These are phyloP conservation scores for Salix exigua DNA, from an alignment of 345 rosid genomes.

Conservation along the genomic window DNA sequence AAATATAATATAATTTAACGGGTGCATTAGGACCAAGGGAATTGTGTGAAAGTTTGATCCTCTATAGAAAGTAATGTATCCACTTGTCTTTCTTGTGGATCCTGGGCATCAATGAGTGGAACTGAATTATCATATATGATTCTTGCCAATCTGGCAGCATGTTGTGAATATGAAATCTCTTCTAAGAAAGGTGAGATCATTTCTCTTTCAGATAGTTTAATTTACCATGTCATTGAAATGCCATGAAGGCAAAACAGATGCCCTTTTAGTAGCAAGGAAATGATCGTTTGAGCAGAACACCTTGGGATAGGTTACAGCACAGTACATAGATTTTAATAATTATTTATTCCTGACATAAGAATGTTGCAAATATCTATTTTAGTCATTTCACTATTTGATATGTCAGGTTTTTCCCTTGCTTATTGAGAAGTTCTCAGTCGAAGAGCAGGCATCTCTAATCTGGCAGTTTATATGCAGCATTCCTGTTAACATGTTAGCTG, in stretches of 20 bases:
- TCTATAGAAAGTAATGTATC: too few relatives aligned
- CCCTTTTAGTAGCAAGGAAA: neutral
- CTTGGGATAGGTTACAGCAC: neutral
- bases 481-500: constrained; percentile 61
- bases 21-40: too few relatives aligned
- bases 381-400: constrained; percentile 7
- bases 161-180: neutral
- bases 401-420: constrained; percentile 66
- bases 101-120: too few relatives aligned
- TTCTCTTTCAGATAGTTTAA: neutral
- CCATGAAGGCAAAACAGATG: neutral
- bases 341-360: too few relatives aligned
- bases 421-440: constrained; percentile 50
- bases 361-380: constrained; percentile 2
- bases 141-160: too few relatives aligned
- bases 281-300: neutral
- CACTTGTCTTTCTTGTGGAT: too few relatives aligned
- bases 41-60: too few relatives aligned
- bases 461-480: constrained; percentile 75
- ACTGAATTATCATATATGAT: too few relatives aligned
- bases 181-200: neutral
- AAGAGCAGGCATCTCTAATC: constrained; percentile 60
- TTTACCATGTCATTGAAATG: neutral
- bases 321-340: too few relatives aligned
- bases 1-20: too few relatives aligned